Percentiles rank a stretch among this genome's conserved stretches.
These are phyloP conservation scores for Colletotrichum zoysiae DNA, from an alignment of 2,329 filamentous ascomycete genomes.

Conservation along the genomic window DNA sequence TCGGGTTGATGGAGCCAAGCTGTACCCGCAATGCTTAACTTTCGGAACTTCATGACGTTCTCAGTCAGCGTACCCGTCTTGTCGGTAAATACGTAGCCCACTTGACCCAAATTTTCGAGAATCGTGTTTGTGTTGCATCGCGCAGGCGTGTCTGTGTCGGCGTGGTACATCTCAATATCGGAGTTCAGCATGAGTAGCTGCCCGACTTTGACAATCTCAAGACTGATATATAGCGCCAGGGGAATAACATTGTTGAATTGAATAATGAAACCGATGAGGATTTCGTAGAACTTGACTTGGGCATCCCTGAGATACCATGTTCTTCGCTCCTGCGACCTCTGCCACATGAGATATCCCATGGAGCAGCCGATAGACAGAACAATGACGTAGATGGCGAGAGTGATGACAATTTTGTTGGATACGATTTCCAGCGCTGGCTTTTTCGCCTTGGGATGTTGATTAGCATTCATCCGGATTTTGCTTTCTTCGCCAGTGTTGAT, in stretches of 20 bases:
- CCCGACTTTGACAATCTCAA: constrained; percentile 87
- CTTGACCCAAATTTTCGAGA: constrained; percentile 91
- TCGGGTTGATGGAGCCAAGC: constrained; percentile 90
- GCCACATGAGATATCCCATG: constrained; percentile 85
- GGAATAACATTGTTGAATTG: constrained; percentile 98
- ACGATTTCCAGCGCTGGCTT: constrained; percentile 81
- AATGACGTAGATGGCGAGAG: constrained; percentile 84
- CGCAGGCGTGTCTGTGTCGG: constrained; percentile 84
- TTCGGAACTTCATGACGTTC: constrained; percentile 95
- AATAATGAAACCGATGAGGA: constrained; percentile 91
- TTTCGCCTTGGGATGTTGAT: constrained; percentile 88
- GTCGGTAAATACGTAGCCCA: constrained; percentile 91
- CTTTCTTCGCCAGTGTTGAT: constrained; percentile 93
- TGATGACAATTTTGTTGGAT: constrained; percentile 84
- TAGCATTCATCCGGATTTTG: constrained; percentile 93
- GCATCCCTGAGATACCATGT: constrained; percentile 83
- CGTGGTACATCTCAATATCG: constrained; percentile 93
- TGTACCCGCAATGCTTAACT: constrained; percentile 89
- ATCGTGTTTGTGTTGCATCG: constrained; percentile 95
- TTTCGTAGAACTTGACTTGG: constrained; percentile 80
- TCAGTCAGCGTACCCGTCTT: constrained; percentile 96
- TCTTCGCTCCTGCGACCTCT: constrained; percentile 70
- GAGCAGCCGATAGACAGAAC: constrained; percentile 84
- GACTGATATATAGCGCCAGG: constrained; percentile 88
- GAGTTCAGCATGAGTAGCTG: constrained; percentile 82